Conservation (phyloP, 1,284 basidiomycete species). For the Ceratobasidium sp. region DNA sequence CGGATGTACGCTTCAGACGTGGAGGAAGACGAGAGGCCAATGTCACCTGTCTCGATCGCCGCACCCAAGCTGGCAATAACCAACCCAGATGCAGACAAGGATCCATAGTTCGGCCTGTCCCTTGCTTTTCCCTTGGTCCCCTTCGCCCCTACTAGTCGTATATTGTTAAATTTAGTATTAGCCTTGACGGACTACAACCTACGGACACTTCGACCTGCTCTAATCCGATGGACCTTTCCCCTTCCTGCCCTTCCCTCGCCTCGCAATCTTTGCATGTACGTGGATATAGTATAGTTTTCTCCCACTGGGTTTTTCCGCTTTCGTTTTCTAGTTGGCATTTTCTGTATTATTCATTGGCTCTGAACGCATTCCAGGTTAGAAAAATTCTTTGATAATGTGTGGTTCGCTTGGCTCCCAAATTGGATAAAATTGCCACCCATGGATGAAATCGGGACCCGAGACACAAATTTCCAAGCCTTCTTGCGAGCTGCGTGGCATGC, state of each 20-base stretch:
- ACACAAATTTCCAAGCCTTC: neutral
- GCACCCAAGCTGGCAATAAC: conserved; percentile 24
- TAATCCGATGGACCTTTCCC: neutral
- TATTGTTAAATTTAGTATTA: conserved; percentile 11
- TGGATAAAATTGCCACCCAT: neutral
- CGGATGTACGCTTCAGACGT: neutral
- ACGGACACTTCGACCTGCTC: conserved; percentile 17
- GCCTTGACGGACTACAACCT: conserved; percentile 32
- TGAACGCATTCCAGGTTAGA: neutral
- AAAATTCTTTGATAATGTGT: neutral
- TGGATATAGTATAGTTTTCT: neutral
- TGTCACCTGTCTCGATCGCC: conserved; percentile 26
- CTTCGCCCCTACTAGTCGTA: neutral
- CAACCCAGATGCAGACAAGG: conserved; percentile 32
- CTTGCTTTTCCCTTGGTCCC: neutral
- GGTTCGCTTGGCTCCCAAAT: neutral
- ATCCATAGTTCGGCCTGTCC: neutral
- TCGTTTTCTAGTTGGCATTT: conserved; percentile 5
- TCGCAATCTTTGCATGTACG: neutral
- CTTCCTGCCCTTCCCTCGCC: neutral
- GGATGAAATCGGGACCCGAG: no score
- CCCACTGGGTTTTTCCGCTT: neutral
- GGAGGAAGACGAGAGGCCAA: conserved; percentile 8
- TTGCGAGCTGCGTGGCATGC: conserved; percentile 7
- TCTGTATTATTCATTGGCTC: conserved; percentile 8